Conservation (phyloP, 2,329 filamentous ascomycete species). For the Coleophoma eucalyptorum region DNA sequence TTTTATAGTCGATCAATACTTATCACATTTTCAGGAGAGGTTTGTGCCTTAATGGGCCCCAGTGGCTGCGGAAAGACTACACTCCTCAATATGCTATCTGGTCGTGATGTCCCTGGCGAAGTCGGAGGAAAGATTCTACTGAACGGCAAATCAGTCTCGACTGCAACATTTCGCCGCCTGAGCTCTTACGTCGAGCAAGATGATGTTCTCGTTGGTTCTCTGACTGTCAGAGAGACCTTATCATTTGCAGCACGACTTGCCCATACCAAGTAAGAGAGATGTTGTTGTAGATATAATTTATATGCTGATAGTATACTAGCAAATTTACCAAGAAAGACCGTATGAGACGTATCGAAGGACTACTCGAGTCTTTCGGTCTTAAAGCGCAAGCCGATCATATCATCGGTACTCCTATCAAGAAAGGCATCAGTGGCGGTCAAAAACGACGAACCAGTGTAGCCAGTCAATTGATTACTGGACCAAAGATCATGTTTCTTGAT, state of each 20-base stretch:
- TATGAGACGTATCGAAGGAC: conserved; percentile 56
- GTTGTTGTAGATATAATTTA: neutral
- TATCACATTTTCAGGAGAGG: conserved; percentile 47
- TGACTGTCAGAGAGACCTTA: conserved; percentile 78
- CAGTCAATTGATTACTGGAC: conserved; percentile 75
- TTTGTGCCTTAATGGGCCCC: conserved; percentile 80
- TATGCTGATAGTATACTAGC: conserved; percentile 16
- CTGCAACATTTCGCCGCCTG: conserved; percentile 56
- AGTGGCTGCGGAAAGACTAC: conserved; percentile 76
- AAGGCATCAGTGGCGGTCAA: conserved; percentile 82
- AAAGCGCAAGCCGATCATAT: conserved; percentile 64
- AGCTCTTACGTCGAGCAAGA: conserved; percentile 85
- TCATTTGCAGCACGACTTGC: conserved; percentile 71
- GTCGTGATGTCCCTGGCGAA: conserved; percentile 45
- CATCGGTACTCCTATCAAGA: conserved; percentile 77
- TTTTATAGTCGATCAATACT: neutral
- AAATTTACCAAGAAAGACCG: conserved; percentile 48
- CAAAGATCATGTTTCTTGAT: conserved; percentile 78
- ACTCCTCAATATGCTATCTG: conserved; percentile 74
- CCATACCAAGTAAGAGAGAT: conserved; percentile 42
- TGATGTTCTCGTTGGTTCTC: conserved; percentile 75
- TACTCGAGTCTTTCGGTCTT: conserved; percentile 72
- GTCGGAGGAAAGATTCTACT: conserved; percentile 53
- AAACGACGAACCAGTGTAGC: conserved; percentile 78
- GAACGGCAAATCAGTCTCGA: conserved; percentile 56